Conservation (phyloP, 2,329 filamentous ascomycete species). For the Exophiala phaeomuriformis region DNA sequence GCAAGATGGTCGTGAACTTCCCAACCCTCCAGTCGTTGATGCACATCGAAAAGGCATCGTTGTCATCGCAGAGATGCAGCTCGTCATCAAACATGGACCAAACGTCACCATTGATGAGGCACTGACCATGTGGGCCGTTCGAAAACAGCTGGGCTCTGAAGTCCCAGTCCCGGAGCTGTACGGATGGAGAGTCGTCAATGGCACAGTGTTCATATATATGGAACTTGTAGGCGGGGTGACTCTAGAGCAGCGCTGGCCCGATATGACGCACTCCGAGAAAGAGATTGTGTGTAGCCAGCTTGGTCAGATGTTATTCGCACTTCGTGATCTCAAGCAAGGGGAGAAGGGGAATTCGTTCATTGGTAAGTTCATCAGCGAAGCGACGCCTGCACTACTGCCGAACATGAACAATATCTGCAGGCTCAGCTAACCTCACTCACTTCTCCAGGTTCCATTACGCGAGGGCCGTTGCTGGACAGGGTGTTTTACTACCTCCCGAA, state of each 20-base stretch:
- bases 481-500: conserved; percentile 6
- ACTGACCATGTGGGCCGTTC: not conserved
- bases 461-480: conserved; percentile 2
- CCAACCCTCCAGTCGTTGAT: not conserved
- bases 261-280: conserved; percentile 12
- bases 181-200: conserved; percentile 30
- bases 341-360: not conserved
- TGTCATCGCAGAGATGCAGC: not conserved
- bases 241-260: conserved; percentile 29
- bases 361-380: not conserved
- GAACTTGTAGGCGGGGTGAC: conserved; percentile 29
- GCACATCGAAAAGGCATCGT: not conserved
- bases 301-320: not conserved
- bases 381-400: not conserved
- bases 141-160: conserved; percentile 1
- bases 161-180: conserved; percentile 36
- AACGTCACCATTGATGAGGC: not conserved
- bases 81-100: conserved; percentile 1
- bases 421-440: not conserved
- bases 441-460: conserved; percentile 4
- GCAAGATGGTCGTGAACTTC: conserved; percentile 5
- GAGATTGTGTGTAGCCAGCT: conserved; percentile 1
- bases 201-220: conserved; percentile 33
- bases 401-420: not conserved
- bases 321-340: not conserved